Conservation (phyloP, 2,329 filamentous ascomycete genomes). For the Biscogniauxia sp. region DNA sequence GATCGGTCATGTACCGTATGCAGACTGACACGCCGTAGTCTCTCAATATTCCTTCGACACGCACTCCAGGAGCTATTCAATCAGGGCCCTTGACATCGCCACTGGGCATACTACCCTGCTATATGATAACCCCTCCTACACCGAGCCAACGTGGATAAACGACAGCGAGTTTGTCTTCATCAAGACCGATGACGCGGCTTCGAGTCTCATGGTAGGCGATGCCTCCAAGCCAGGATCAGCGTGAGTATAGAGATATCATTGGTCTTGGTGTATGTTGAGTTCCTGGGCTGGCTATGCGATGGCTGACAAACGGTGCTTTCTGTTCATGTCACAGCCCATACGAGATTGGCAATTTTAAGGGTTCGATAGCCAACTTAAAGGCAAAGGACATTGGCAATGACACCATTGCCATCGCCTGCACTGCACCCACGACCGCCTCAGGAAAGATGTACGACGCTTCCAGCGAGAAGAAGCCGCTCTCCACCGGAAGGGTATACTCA, state of each 20-base stretch:
- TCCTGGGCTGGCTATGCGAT: not conserved
- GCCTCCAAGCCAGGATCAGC: slow-evolving; percentile 34
- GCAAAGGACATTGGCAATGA: slow-evolving; percentile 48
- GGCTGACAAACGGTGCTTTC: slow-evolving; percentile 18
- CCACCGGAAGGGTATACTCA: slow-evolving; percentile 69
- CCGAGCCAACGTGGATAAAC: slow-evolving; percentile 74
- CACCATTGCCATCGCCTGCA: slow-evolving; percentile 55
- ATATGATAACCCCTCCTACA: slow-evolving; percentile 61
- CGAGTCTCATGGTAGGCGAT: slow-evolving; percentile 44
- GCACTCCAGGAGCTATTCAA: slow-evolving; percentile 67
- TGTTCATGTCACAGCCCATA: slow-evolving; percentile 34
- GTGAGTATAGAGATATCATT: slow-evolving; percentile 32
- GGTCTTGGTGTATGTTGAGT: not conserved
- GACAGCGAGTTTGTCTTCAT: slow-evolving; percentile 60
- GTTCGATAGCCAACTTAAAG: slow-evolving; percentile 58
- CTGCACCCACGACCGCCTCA: slow-evolving; percentile 63
- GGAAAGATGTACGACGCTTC: slow-evolving; percentile 69
- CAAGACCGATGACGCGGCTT: slow-evolving; percentile 47
- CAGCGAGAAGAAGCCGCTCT: slow-evolving; percentile 56
- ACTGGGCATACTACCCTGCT: slow-evolving; percentile 65
- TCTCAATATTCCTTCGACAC: slow-evolving; percentile 78
- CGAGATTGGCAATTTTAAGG: slow-evolving; percentile 49
- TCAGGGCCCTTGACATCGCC: slow-evolving; percentile 67
- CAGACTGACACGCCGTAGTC: slow-evolving; percentile 41
- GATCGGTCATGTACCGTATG: slow-evolving; percentile 10